Evolutionary conservation across 345 rosid genomes (phyloP).

Genomic region (Syzygium jambos): DNA sequence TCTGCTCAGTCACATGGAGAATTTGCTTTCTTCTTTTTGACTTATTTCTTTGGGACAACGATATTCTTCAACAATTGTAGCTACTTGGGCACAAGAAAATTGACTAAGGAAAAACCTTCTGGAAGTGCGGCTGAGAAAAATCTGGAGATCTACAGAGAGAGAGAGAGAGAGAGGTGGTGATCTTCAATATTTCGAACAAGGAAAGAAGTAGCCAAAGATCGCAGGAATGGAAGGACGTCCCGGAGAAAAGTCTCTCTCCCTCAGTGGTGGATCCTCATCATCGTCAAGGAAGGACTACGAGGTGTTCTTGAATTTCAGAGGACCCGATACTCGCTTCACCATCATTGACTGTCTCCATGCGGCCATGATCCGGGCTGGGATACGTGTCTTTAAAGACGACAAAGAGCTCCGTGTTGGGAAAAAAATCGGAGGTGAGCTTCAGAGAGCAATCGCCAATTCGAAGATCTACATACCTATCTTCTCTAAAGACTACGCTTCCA

Average conservation of each 20-base stretch:
- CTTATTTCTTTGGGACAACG: no score
- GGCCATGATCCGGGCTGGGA: background rate
- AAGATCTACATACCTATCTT: background rate
- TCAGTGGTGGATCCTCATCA: rapidly evolving
- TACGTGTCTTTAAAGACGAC: background rate
- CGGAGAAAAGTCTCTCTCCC: background rate
- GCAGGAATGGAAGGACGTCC: background rate
- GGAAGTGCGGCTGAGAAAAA: no score
- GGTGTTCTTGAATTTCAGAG: background rate
- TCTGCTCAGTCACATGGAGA: no score
- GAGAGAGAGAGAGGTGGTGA: no score
- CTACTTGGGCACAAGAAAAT: no score
- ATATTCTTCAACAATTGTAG: no score
- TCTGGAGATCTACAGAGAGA: no score
- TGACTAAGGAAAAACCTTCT: no score
- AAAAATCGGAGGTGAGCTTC: background rate
- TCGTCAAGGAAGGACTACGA: background rate
- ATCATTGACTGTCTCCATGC: background rate
- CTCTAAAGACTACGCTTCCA: background rate
- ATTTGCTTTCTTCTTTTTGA: no score
- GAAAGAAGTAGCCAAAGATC: background rate
- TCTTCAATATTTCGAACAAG: no score
- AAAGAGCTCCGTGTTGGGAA: background rate
- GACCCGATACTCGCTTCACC: background rate
- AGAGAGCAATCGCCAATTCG: background rate